These are phyloP conservation scores for Cytospora chrysosperma DNA, from an alignment of 2,329 filamentous ascomycete species.

Conservation along the genomic window DNA sequence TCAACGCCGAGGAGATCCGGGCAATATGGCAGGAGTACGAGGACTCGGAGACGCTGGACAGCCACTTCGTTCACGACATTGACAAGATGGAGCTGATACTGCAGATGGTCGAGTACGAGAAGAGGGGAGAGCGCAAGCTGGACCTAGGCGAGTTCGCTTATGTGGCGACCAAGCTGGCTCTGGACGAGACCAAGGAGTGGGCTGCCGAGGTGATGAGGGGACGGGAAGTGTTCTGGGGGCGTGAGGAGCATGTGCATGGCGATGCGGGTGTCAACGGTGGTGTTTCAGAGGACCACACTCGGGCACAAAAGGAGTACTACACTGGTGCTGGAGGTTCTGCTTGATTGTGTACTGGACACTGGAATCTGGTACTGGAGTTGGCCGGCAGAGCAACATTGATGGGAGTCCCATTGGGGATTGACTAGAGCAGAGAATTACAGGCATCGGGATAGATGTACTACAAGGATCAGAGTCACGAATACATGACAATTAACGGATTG, in stretches of 20 bases:
- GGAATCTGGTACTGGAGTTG: no score
- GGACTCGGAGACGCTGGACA: conserved; percentile 78
- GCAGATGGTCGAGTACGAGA: conserved; percentile 97
- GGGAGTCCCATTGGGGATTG: no score
- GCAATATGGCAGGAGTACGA: conserved; percentile 95
- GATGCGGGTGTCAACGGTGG: conserved; percentile 43
- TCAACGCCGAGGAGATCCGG: conserved; percentile 67
- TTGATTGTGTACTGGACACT: no score
- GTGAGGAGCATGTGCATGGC: conserved; percentile 46
- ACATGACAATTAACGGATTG: no score
- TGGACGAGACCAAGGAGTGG: conserved; percentile 81
- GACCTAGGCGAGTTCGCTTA: conserved; percentile 86
- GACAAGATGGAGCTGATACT: conserved; percentile 95
- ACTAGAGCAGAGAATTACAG: no score
- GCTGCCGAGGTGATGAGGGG: conserved; percentile 73
- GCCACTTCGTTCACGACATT: conserved; percentile 89
- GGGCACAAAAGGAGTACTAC: conserved; percentile 54
- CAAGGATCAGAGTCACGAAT: no score
- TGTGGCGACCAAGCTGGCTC: conserved; percentile 69
- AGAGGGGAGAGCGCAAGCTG: conserved; percentile 59
- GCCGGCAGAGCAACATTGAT: no score
- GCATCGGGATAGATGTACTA: no score
- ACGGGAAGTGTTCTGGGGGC: conserved; percentile 69
- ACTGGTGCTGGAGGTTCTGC: conserved; percentile 23
- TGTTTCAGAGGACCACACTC: conserved; percentile 37